These are phyloP conservation scores for Phylloporus sp. DNA, from an alignment of 768 basidiomycete species.

Conservation along the genomic window DNA sequence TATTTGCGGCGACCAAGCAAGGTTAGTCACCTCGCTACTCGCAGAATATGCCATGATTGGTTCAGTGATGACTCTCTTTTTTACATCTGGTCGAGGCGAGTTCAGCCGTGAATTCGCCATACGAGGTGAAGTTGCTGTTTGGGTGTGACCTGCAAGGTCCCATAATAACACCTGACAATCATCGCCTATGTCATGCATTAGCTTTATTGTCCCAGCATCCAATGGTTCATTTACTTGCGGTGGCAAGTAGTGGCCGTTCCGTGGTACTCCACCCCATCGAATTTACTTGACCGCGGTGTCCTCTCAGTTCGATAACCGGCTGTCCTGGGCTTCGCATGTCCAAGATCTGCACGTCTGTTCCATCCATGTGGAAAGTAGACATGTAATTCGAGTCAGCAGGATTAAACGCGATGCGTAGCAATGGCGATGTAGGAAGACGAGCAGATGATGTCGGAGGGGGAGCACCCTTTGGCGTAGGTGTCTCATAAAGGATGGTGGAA, in stretches of 20 bases:
- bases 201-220: not conserved
- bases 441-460: conserved; percentile 54
- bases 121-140: conserved; percentile 62
- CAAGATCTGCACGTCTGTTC: conserved; percentile 81
- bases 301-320: conserved; percentile 87
- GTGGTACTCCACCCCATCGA: conserved; percentile 87
- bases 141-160: conserved; percentile 71
- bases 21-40: conserved; percentile 68
- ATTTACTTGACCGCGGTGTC: conserved; percentile 77
- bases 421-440: conserved; percentile 71
- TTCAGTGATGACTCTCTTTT: conserved; percentile 66
- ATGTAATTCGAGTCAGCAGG: conserved; percentile 92
- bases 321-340: conserved; percentile 97
- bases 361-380: conserved; percentile 96
- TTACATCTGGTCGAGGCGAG: conserved; percentile 77
- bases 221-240: conserved; percentile 58
- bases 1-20: conserved; percentile 88
- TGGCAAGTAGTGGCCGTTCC: conserved; percentile 79
- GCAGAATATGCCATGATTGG: conserved; percentile 85
- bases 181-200: conserved; percentile 53
- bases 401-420: conserved; percentile 87
- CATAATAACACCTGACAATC: conserved; percentile 93
- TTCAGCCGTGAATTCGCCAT: conserved; percentile 64
- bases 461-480: conserved; percentile 70
- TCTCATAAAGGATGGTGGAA: conserved; percentile 97